Base-by-base conservation (phyloP, 768 basidiomycete genomes). In the Collybia sordida region DNA sequence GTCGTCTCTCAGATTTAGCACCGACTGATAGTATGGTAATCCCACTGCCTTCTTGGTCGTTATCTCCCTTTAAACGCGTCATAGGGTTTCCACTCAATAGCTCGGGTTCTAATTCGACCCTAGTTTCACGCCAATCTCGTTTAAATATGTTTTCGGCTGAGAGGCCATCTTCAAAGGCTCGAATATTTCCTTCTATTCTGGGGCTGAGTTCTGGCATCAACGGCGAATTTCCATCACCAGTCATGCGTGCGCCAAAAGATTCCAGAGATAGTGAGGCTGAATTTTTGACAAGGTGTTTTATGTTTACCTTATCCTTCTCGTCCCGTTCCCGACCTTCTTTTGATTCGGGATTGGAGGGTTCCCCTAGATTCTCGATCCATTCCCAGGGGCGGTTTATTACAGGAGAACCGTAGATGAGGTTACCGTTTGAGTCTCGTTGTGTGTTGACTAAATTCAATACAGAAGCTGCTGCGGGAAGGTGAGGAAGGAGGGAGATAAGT, bases 311-410 rank as follows among this genome's bases (percentile, higher is more conserved):
- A 38, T 71, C 72, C 38, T 68, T 70, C 31, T 75, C 74, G 18
- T 75, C 72, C 17, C 58, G 60, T 45, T 73, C 72, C 22, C 65
- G 65, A 21, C 75, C 68, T 25, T 71, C 70, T 24, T 72, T 77
- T 8, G 73, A 62, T 22, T 79, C 77, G 3, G 71, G 55, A 9
- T 69, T 59, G 6, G 73, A 51, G 3, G 75, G 71, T 45, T 87
- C 85, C 7, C 88, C 88, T 3, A 91, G 59, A 60, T 86, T 81
- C 64, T 93, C 90, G 6, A 85, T 81, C 89, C 90, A 92, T 64
- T 93, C 90, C 90, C 90, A 93, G 3, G 90, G 88, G 25, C 83
- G 79, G 65, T 90, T 88, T 49, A 80, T 72, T 15, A 91, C 85
- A 1, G 79, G 74, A 3, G 68, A 60, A 17, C 78, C 75, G 51